These are phyloP conservation scores for Mimosa bimucronata DNA, from an alignment of 306 rosid species.

Conservation along the genomic window DNA sequence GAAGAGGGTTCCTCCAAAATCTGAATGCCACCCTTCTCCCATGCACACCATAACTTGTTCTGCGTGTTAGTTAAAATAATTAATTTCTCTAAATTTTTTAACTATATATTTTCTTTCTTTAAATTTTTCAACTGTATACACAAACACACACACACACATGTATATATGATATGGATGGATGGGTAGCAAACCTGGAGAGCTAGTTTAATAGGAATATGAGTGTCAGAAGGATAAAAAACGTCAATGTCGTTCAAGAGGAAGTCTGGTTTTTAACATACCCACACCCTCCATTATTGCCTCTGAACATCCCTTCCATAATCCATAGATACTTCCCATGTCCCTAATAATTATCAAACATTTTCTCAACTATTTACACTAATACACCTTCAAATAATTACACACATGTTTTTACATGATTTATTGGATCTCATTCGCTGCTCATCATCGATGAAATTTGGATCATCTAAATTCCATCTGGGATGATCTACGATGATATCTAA, in stretches of 20 bases:
- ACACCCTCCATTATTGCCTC: conserved; percentile 75
- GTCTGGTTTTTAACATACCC: conserved; percentile 91
- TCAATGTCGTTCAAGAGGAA: conserved; percentile 43
- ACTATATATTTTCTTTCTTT: neutral
- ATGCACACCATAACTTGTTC: conserved; percentile 68
- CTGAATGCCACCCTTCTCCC: conserved; percentile 90
- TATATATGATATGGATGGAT: too few relatives aligned
- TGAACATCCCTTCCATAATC: conserved; percentile 93
- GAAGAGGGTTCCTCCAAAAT: conserved; percentile 66
- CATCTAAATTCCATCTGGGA: too few relatives aligned
- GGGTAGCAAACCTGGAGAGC: conserved; percentile 50
- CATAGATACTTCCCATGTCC: conserved; percentile 65
- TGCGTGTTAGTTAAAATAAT: neutral
- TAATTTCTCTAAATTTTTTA: neutral
- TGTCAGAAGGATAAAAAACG: conserved; percentile 44
- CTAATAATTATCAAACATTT: conserved; percentile 35
- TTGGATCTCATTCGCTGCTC: too few relatives aligned
- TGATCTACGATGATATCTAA: too few relatives aligned
- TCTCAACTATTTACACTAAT: neutral
- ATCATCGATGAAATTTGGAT: too few relatives aligned
- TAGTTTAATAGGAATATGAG: neutral
- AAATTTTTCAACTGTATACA: neutral
- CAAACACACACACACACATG: too few relatives aligned
- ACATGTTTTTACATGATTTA: neutral
- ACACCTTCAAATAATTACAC: too few relatives aligned